Base-by-base conservation (phyloP, 371 early-diverging fungal species). In the Mucor indicus region DNA sequence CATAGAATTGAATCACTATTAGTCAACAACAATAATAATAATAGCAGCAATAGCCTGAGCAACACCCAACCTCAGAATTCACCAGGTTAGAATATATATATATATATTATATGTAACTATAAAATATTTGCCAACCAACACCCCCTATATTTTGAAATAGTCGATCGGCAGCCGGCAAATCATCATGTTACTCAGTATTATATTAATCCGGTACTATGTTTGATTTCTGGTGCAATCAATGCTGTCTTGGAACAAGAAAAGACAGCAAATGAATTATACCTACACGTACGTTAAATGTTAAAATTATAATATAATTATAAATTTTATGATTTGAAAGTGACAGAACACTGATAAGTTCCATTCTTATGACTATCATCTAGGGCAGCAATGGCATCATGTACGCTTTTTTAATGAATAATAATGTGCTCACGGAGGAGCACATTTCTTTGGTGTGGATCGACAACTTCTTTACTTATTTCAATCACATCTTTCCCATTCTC, bases 1-100 rank as follows among this genome's bases (percentile, higher is more conserved):
- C 83, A 81, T 59, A 80, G 80, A 41, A 79, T 84, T 24, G 83
- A 89, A 51, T 80, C 75, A 16, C 68, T 88, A 42, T 60, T 86
- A n/a, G n/a, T n/a, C n/a, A n/a, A n/a, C n/a, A n/a, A n/a, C n/a
- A n/a, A n/a, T 12, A 29, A 8, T 29, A 29, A 8, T 29, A 29
- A 8, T 12, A 29, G 30, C 30, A 29, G 30, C 30, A 29, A 12
- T 12, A 29, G 6, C 30, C 30, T 29, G 30, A 29, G 6, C 30
- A 29, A 12, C 30, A 29, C 12, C 30, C 30, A 29, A 29, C 30
- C 30, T 8, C 30, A 29, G 30, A 6, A 29, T 29, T 12, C 30
- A 12, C 12, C 30, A 29, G 30, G 30, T 29, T 8, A 8, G 12
- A 29, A 29, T n/a, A n/a, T n/a, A n/a, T n/a, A n/a, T n/a, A n/a